Conservation (phyloP, 1,284 basidiomycete species). For the Gastroboletus turbinatus region DNA sequence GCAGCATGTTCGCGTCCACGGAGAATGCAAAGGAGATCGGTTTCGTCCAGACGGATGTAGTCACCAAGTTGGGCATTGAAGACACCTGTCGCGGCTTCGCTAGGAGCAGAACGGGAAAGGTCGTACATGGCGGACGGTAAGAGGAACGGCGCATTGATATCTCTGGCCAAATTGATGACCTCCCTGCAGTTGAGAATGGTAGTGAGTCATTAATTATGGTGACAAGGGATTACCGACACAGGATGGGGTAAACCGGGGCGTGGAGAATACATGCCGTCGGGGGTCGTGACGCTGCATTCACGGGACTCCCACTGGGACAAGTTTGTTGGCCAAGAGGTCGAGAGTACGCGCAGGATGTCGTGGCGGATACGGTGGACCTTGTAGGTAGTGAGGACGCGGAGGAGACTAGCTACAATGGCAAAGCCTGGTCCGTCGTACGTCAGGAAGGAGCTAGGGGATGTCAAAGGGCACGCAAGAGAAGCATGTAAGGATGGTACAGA, state of each 20-base stretch:
- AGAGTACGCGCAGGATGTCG: constrained; percentile 52
- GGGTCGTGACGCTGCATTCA: constrained; percentile 50
- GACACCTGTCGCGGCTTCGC: constrained; percentile 39
- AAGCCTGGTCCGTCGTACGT: constrained; percentile 50
- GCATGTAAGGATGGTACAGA: constrained; percentile 29
- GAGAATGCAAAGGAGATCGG: constrained; percentile 57
- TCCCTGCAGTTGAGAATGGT: constrained; percentile 34
- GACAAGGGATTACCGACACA: constrained; percentile 43
- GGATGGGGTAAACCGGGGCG: constrained; percentile 58
- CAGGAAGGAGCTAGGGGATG: constrained; percentile 37
- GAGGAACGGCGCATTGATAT: constrained; percentile 37
- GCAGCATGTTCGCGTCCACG: constrained; percentile 68
- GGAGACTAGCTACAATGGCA: constrained; percentile 48
- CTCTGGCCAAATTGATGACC: constrained; percentile 45
- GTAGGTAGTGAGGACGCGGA: constrained; percentile 65
- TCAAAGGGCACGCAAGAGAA: constrained; percentile 5
- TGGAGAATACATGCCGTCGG: constrained; percentile 54
- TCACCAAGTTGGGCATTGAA: constrained; percentile 26
- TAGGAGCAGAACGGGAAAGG: constrained; percentile 48
- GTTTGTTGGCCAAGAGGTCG: constrained; percentile 54
- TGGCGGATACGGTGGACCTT: constrained; percentile 52
- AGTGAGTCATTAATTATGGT: constrained; percentile 18
- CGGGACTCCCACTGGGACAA: constrained; percentile 62
- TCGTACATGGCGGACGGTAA: constrained; percentile 54
- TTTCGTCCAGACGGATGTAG: constrained; percentile 41